Evolutionary conservation across 164 flowering plant species (phyloP).

Genomic region (Litsea cubeba): DNA sequence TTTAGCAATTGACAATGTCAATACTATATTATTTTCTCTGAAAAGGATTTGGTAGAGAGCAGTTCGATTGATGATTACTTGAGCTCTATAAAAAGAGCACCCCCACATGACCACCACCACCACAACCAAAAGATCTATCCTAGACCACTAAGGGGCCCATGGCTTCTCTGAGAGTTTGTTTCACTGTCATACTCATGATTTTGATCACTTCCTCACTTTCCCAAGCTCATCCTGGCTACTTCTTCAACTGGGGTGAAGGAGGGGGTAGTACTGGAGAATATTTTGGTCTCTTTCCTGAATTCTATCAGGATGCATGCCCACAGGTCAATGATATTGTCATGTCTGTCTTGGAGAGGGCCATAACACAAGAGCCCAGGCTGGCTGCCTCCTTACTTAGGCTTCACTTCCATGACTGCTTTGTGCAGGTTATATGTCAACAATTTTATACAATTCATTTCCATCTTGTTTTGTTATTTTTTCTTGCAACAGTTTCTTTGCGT

Average conservation of each 20-base stretch:
- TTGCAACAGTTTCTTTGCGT: not conserved
- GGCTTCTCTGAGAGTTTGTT: constrained; percentile 4
- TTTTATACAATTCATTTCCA: not conserved
- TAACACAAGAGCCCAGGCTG: constrained; percentile 60
- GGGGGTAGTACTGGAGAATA: constrained; percentile 19
- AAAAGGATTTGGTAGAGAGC: constrained; percentile 12
- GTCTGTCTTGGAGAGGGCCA: constrained; percentile 64
- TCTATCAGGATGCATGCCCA: constrained; percentile 69
- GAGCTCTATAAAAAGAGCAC: constrained; percentile 3
- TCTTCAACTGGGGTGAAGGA: constrained; percentile 36
- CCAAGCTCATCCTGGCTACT: constrained; percentile 45
- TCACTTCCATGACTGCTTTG: constrained; percentile 96
- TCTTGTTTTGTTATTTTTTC: no score
- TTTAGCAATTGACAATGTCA: constrained; percentile 5
- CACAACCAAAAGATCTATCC: not conserved
- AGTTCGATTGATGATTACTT: not conserved
- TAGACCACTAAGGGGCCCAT: not conserved
- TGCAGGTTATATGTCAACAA: constrained; percentile 45
- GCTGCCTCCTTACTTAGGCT: constrained; percentile 93
- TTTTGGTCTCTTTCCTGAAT: constrained; percentile 47
- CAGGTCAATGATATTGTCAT: constrained; percentile 74
- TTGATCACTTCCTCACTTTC: constrained; percentile 33
- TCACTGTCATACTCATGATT: constrained; percentile 11
- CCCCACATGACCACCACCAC: not conserved
- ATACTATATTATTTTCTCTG: not conserved